Conservation (phyloP, 1,284 basidiomycete genomes). For the Cutaneotrichosporon cutaneum region DNA sequence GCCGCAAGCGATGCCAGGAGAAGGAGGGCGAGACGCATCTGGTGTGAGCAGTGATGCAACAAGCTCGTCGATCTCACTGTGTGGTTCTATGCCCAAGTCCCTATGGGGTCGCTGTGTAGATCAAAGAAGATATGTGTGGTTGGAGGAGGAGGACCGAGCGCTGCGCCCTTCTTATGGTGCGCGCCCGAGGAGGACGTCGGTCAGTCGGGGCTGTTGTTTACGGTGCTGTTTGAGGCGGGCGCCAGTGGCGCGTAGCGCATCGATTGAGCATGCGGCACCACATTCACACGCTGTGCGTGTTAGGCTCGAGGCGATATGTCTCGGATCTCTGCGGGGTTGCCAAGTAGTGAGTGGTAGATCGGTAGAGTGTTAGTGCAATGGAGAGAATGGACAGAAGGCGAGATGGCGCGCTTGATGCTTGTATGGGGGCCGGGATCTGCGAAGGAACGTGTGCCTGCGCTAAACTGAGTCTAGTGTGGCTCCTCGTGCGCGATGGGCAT, state of each 20-base stretch:
- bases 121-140: too few species aligned
- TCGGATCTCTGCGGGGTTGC: too few species aligned
- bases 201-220: not conserved
- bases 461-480: too few species aligned
- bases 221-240: not conserved
- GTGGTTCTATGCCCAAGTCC: not conserved
- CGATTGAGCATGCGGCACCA: too few species aligned
- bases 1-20: not conserved
- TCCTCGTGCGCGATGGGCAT: too few species aligned
- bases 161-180: not conserved
- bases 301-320: too few species aligned
- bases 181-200: too few species aligned
- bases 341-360: too few species aligned
- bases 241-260: too few species aligned
- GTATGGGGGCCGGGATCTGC: too few species aligned
- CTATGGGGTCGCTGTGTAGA: too few species aligned
- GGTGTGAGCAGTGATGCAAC: not conserved
- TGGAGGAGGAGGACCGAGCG: not conserved
- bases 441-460: not conserved
- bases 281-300: too few species aligned
- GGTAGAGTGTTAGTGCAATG: not conserved
- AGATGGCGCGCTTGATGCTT: not conserved
- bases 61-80: not conserved
- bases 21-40: constrained; percentile 4
- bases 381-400: not conserved